Conservation (phyloP, 2,329 filamentous ascomycete genomes). For the Aureobasidium lini region DNA sequence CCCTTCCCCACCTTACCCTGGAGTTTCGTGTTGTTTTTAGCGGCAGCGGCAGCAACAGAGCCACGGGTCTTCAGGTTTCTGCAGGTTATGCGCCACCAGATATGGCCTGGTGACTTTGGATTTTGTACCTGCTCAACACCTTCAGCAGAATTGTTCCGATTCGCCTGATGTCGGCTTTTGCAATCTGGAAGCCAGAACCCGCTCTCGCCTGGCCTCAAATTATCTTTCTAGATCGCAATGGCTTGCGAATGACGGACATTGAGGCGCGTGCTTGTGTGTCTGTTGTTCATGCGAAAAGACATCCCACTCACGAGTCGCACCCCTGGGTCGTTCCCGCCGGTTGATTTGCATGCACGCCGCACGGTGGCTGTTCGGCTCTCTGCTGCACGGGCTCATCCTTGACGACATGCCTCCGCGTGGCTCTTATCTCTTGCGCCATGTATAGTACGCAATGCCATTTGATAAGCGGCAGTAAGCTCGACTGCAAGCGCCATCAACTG, state of each 20-base stretch:
- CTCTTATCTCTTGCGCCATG: conserved; percentile 5
- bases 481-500: not conserved
- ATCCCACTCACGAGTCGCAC: not conserved
- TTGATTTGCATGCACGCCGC: conserved; percentile 4
- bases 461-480: not conserved
- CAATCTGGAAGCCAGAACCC: not conserved
- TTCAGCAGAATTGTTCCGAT: not conserved
- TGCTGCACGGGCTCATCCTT: conserved; percentile 1
- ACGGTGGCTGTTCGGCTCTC: conserved; percentile 5
- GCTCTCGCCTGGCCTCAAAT: not conserved
- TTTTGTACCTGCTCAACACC: not conserved
- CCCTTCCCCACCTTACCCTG: not conserved
- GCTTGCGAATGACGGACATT: not conserved
- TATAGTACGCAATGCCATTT: conserved; percentile 1
- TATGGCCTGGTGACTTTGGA: not conserved
- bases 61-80: not conserved
- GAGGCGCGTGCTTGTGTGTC: not conserved
- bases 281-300: not conserved
- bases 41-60: not conserved
- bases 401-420: not conserved
- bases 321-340: not conserved
- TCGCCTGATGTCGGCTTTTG: not conserved
- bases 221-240: not conserved
- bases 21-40: not conserved
- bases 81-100: conserved; percentile 6